Base-by-base conservation (phyloP, 2,329 filamentous ascomycete species). In the Colletotrichum magnum region DNA sequence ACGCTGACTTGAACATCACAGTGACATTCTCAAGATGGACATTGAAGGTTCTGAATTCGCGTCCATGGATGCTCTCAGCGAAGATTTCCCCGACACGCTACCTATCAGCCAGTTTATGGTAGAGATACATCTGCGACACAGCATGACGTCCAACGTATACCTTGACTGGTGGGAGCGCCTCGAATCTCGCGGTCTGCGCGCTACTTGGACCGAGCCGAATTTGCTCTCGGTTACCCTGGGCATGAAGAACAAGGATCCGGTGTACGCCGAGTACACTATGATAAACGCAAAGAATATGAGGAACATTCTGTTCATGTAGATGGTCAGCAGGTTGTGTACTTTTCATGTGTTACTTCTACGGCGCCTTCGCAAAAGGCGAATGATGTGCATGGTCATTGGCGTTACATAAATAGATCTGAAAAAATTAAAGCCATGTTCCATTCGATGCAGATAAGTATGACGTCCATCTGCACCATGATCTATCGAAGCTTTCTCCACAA, bases 11-110 rank as follows among this genome's bases (percentile, higher is more conserved):
- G 10, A 41, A 21, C 16, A 36, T 18, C 43, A 39, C 59, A 78
- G 77, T 58, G 81, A 83, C 69, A 77, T 83, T 21, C 62, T 82
- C 45, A 82, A 82, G 72, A 81, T 82, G 68, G 80, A 83, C 70
- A 79, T 82, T 51, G 80, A 82, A 59, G 77, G 77, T 4, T 70
- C 73, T 13, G 80, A 82, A 67, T 82, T 78, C 62, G 74, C 74
- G 41, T 72, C 78, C 10, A 67, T 80, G 58, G 73, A 73, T 47
- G 72, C 72, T 13, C 69, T 79, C n/a, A 72, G 70, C 52, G 15
- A 47, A 13, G 72, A 73, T 43, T 75, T 77, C 51, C 71, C 73
- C 32, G 13, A 68, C 4, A 39, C 54, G 6, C 58, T 74, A 16
- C 73, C 73, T 3, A 63, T 74, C 32, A 72, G 73, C 6, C 73